phyloP scores from a whole-genome alignment of 139 green algal species.

The Microglena sp. region DNA sequence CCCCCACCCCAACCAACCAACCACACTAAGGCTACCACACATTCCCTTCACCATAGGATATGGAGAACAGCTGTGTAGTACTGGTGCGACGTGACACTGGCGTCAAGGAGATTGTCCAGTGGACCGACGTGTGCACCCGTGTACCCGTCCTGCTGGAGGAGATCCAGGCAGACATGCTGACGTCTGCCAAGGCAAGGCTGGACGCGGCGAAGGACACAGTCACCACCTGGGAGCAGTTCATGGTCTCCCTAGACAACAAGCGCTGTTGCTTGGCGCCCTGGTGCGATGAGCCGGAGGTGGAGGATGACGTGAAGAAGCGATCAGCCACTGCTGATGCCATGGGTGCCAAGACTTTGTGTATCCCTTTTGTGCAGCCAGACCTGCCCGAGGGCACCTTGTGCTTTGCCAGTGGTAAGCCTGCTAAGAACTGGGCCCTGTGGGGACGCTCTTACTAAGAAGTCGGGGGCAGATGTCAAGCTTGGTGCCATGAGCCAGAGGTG shows the following conservation, averaged over 20 bases:
- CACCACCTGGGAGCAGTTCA: constrained; percentile 89
- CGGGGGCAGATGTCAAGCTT: too few relatives aligned
- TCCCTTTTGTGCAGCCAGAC: constrained; percentile 86
- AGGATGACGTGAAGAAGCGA: constrained; percentile 86
- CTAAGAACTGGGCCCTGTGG: constrained; percentile 94
- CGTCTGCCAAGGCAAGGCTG: constrained; percentile 22
- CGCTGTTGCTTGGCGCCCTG: constrained; percentile 92
- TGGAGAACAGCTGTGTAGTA: constrained; percentile 71
- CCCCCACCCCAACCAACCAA: too few relatives aligned
- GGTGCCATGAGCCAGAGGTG: too few relatives aligned
- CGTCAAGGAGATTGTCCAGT: constrained; percentile 77
- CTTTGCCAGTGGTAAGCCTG: constrained; percentile 87
- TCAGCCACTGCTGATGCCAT: constrained; percentile 64
- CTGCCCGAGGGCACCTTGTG: constrained; percentile 80
- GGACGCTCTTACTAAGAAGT: constrained; percentile 79
- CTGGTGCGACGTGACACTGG: constrained; percentile 83
- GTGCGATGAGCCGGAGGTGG: constrained; percentile 58
- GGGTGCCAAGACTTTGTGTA: constrained; percentile 95
- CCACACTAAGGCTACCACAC: too few relatives aligned
- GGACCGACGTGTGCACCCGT: constrained; percentile 52
- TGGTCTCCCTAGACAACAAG: constrained; percentile 74
- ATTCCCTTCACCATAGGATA: too few relatives aligned
- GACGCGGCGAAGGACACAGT: constrained; percentile 11
- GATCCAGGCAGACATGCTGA: constrained; percentile 85
- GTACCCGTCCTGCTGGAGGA: constrained; percentile 58